Base-by-base conservation (phyloP, 768 basidiomycete genomes). In the Boletus sp. region DNA sequence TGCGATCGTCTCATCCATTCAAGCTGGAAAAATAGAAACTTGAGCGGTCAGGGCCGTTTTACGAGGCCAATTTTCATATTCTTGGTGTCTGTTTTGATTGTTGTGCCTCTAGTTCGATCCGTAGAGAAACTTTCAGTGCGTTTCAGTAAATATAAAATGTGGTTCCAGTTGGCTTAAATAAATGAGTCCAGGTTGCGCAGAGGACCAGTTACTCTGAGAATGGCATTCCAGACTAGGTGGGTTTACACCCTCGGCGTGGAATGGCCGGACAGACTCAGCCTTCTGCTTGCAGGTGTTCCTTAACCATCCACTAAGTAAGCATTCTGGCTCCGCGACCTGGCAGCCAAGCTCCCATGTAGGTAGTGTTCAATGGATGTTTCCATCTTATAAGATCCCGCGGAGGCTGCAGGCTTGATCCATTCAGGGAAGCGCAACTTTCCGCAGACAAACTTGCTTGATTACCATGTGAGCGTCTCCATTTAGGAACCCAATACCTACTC, bases 241-340 rank as follows among this genome's bases (percentile, higher is more conserved):
- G 66, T 41, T 41, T n/a, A 59, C 45, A 72, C 56, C 57, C 47
- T 33, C 57, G 51, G 32, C 36, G 12, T 47, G 45, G 30, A 20
- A 47, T 60, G 7, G 7, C 29, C 24, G 30, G n/a, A n/a, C 20
- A 24, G 39, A 37, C 18, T 41, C 24, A 45, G 28, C 8, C 32
- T n/a, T 41, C 28, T 73, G 17, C 10, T 4, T n/a, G n/a, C 30
- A 63, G 56, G 67, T 62, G 71, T 28, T 73, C 74, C 58, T 69
- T 62, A 74, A 80, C 59, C 75, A 76, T 33, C 79, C 83, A 54
- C n/a, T n/a, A n/a, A n/a, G n/a, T n/a, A n/a, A n/a, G 72, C 81
- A 48, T 80, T 81, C 73, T 75, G 77, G 71, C 71, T 83, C 63
- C 73, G 75, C 56, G 72, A 82, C 62, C 66, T n/a, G n/a, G n/a